Conservation (phyloP, 2,329 filamentous ascomycete genomes). For the Monilinia polystroma region DNA sequence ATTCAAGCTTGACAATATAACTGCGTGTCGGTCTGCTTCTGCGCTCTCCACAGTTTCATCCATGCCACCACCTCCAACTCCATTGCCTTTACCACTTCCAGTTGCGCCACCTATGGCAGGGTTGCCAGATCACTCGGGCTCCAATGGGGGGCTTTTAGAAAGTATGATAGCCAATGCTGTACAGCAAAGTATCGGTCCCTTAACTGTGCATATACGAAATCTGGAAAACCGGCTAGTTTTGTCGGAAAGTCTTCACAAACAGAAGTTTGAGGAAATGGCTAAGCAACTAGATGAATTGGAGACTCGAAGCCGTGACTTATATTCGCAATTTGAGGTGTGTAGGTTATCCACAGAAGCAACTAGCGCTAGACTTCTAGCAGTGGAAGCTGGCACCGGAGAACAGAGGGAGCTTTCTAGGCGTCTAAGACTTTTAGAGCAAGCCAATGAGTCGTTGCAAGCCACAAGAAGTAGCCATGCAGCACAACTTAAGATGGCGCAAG, state of each 20-base stretch:
- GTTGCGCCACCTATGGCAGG: not conserved
- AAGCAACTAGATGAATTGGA: slow-evolving; percentile 6
- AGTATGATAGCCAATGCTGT: slow-evolving; percentile 16
- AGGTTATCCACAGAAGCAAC: not conserved
- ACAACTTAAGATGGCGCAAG: not conserved
- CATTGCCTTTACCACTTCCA: not conserved
- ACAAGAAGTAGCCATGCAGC: not conserved
- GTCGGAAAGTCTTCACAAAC: slow-evolving; percentile 8
- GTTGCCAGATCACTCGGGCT: not conserved
- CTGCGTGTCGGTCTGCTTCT: not conserved
- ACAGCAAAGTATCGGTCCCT: not conserved
- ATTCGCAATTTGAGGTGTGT: not conserved
- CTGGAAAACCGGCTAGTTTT: not conserved
- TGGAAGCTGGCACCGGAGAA: not conserved
- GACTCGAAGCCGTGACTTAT: not conserved
- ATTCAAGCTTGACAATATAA: not conserved
- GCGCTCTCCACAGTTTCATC: not conserved
- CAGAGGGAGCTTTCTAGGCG: not conserved
- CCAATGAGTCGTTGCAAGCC: slow-evolving; percentile 1
- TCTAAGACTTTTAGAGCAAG: not conserved
- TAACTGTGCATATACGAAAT: slow-evolving; percentile 6
- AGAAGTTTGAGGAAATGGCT: slow-evolving; percentile 14
- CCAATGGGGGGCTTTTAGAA: slow-evolving; percentile 18
- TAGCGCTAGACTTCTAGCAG: slow-evolving; percentile 12
- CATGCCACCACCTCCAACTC: slow-evolving; percentile 13